Base-by-base conservation (phyloP, 2,329 filamentous ascomycete species). In the Paecilomyces niveus region DNA sequence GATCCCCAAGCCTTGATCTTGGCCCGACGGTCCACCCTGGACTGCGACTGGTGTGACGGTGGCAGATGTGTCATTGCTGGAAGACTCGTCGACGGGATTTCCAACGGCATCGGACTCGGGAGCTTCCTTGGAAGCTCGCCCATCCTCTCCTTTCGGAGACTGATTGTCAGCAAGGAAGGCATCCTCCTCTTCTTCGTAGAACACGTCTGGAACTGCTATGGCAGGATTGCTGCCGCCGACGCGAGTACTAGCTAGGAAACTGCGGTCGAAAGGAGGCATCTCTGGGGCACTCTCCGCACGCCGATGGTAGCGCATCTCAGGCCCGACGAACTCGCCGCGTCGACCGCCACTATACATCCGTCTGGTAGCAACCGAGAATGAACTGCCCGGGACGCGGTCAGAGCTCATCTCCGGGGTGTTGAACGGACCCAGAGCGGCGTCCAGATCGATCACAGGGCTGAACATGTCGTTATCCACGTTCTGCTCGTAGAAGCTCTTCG, bases 381-480 rank as follows among this genome's bases (percentile, higher is more conserved):
- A 70, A 57, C 70, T 75, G 24, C 67, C 65, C 2, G 68, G 61
- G 59, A 66, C 63, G 35, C 63, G 65, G 22, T 68, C 64, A 18
- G 69, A 66, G n/a, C 71, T 69, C 65, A 75, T 74, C 55, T 76
- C 76, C 7, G 77, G 76, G 0, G 92, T 96, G 67, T 95, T 94
- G 74, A 96, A 96, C 0, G 93, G 92, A 1, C 92, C 92, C 1
- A 97, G 81, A 26, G 93, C 94, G 18, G 92, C 93, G 75, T 99
- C 94, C 50, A 99, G 79, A 72, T 99, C 94, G 62, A 99, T 95
- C 72, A 97, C 88, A 7, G 89, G 87, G 68, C 86, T 90, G 56
- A 87, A 82, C 2, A 83, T 72, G 59, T 95, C 90, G 53, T 87
- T 84, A 8, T 85, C 80, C 2, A 68, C 61, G 45, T 56, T 69